A percentile compares a stretch with the other conserved stretches of the same genome.
phyloP scores from a whole-genome alignment of 257 asterid genomes.

The Voacanga thouarsii region DNA sequence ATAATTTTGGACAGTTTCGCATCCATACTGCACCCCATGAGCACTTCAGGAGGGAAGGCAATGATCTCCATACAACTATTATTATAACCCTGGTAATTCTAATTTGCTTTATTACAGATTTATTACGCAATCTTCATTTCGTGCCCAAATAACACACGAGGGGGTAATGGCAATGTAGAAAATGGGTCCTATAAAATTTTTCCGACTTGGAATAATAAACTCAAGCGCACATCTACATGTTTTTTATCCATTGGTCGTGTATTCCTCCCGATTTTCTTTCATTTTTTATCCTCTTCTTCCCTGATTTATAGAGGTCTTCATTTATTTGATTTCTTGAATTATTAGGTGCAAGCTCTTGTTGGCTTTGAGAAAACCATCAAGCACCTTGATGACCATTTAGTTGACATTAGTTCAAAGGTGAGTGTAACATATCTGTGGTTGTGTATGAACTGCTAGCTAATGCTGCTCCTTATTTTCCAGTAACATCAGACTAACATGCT shows the following conservation, averaged over 20 bases:
- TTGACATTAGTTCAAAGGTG: slow-evolving; percentile 85
- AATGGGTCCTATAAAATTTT: background rate
- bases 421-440: background rate
- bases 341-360: slow-evolving; percentile 90
- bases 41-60: slow-evolving; percentile 80
- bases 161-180: background rate
- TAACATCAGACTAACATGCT: background rate
- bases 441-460: background rate
- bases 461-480: background rate
- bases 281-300: background rate
- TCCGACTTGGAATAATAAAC: background rate
- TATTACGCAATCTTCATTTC: background rate
- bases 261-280: background rate
- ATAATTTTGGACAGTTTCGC: slow-evolving; percentile 57
- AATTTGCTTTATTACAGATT: background rate
- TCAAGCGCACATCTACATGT: background rate
- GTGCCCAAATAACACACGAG: background rate
- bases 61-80: slow-evolving; percentile 75
- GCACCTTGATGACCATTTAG: slow-evolving; percentile 86
- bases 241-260: too few species aligned
- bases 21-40: slow-evolving; percentile 89
- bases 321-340: slow-evolving; percentile 1
- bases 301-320: background rate
- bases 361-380: slow-evolving; percentile 86
- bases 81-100: slow-evolving; percentile 74